Conservation (phyloP, 352 stramenopile genomes). For the Phytopythium aichiense region DNA sequence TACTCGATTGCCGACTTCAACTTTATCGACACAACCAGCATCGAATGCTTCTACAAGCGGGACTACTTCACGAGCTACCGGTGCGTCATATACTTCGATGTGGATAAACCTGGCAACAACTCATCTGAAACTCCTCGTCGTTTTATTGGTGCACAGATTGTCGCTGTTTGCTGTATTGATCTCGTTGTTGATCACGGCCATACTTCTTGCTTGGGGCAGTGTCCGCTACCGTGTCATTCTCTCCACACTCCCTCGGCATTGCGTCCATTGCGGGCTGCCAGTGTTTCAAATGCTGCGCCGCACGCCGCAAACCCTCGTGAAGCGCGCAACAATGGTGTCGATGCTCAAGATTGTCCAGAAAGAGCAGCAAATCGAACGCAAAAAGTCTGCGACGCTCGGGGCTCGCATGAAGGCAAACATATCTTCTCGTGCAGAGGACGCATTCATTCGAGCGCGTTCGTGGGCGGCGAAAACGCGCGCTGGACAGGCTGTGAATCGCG, state of each 20-base stretch:
- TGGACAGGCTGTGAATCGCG: constrained; percentile 17
- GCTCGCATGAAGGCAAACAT: constrained; percentile 25
- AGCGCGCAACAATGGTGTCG: constrained; percentile 32
- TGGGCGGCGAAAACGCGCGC: constrained; percentile 19
- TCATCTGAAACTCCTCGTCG: no score
- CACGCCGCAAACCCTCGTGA: constrained; percentile 22
- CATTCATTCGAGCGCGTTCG: constrained; percentile 5
- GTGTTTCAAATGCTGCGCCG: constrained; percentile 43
- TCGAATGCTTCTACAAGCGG: constrained; percentile 60
- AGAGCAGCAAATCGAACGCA: constrained; percentile 7
- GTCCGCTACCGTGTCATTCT: constrained; percentile 56
- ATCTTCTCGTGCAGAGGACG: constrained; percentile 6
- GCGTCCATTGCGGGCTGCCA: constrained; percentile 48
- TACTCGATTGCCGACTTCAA: constrained; percentile 70
- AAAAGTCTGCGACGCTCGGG: constrained; percentile 12
- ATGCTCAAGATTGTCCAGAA: constrained; percentile 42
- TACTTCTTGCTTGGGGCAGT: constrained; percentile 48
- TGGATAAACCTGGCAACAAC: no score
- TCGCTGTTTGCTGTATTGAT: constrained; percentile 32
- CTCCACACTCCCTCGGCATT: constrained; percentile 49
- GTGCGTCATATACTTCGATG: constrained; percentile 7
- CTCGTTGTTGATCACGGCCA: constrained; percentile 24
- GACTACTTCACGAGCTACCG: constrained; percentile 68
- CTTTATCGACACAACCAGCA: constrained; percentile 54
- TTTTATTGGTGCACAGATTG: not conserved